Evolutionary conservation across 1,284 basidiomycete species (phyloP), one percentile per base, ranked within the genome.

Genomic region (Moesziomyces globuligerus): DNA sequence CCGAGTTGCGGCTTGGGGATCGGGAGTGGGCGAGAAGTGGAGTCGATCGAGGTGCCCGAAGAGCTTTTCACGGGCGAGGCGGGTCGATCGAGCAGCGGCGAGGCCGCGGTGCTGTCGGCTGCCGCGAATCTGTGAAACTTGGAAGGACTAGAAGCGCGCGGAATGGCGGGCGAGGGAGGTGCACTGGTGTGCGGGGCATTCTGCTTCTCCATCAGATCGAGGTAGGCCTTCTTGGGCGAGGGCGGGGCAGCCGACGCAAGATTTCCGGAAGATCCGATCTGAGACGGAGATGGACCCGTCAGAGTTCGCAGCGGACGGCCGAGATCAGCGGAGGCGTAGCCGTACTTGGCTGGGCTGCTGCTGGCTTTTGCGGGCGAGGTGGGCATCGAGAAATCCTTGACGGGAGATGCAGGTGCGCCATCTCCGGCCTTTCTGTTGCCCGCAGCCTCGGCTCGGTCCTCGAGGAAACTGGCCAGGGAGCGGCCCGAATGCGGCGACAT

Each of bases 391-490:
- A 41, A 29, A 3, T 55, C 54, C 44, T 62, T 59, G 21, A 26
- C 47, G 24, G 64, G 50, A 28, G 59, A 60, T 11, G 59, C 42
- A 4, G 68, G 51, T 36, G 48, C 51, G 36, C 45, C 50, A 18
- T 38, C 51, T 45, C 9, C 34, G 4, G 55, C 11, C 20, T 50
- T 37, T 42, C 48, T 48, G 5, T 48, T 43, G 42, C 56, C 61
- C 4, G 37, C 23, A 11, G 64, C 57, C 29, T 53, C 49, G 6
- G 73, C 66, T 40, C 79, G 66, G 29, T 78, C 68, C 32, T 77
- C 76, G 24, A 81, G 57, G 50, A 81, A 76, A 54, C 71, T 74
- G 34, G 79, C 79, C 40, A 81, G 55, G 9, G 72, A 68, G 7
- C 68, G 58, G 17, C 59, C 72, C 34, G 62, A 59, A 39, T 54